Evolutionary conservation across 768 basidiomycete species (phyloP).

Genomic region (Tulasnella sp.): DNA sequence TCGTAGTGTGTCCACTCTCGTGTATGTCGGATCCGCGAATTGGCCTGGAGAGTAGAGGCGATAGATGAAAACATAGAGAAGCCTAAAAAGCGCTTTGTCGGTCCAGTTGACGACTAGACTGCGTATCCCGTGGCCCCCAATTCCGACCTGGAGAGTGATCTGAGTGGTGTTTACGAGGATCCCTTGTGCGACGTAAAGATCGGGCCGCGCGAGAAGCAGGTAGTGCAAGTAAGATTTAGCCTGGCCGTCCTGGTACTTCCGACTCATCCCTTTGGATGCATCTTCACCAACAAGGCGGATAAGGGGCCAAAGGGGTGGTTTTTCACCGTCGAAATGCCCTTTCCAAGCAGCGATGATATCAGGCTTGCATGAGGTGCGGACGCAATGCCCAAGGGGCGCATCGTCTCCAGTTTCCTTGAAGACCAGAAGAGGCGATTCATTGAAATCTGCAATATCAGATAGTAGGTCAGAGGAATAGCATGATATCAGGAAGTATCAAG

Average conservation of each 20-base stretch:
- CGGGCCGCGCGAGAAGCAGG: background rate
- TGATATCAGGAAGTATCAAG: too few species aligned
- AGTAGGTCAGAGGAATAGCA: too few species aligned
- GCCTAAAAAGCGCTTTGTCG: background rate
- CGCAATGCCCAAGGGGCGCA: background rate
- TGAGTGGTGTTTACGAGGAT: background rate
- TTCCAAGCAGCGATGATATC: background rate
- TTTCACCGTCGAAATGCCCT: background rate
- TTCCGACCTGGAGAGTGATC: background rate
- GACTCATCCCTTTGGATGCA: background rate
- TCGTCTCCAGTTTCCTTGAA: background rate
- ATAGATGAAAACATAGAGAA: background rate
- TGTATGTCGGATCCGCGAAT: background rate
- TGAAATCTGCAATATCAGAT: too few species aligned
- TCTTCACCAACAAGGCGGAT: background rate
- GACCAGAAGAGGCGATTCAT: background rate
- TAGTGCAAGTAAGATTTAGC: background rate
- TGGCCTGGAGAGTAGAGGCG: background rate
- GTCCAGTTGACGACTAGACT: background rate
- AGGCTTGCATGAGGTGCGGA: background rate
- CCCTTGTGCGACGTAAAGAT: background rate
- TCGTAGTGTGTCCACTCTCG: background rate
- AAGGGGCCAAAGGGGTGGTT: background rate
- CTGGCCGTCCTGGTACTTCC: background rate
- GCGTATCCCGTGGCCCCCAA: background rate